phyloP scores from a whole-genome alignment of 1,284 basidiomycete species.

The Gomphus bonarii region DNA sequence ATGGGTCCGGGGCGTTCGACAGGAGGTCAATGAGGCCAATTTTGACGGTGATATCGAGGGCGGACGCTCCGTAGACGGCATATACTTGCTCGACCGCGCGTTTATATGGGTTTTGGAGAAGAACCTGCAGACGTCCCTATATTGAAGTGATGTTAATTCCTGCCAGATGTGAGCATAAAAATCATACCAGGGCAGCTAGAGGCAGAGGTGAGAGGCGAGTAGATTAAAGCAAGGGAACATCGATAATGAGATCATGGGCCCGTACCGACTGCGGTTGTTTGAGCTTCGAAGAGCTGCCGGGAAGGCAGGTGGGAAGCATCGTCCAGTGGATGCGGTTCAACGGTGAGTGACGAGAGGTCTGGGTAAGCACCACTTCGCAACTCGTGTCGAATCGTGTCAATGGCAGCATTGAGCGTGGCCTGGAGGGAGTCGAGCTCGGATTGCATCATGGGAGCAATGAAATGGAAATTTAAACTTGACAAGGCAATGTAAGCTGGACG shows the following conservation, averaged over 20 bases:
- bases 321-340: slow-evolving; percentile 18
- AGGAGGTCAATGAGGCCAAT: background rate
- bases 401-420: slow-evolving; percentile 16
- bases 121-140: background rate
- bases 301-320: slow-evolving; percentile 14
- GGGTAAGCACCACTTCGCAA: slow-evolving; percentile 6
- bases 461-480: too few relatives aligned
- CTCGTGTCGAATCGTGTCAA: slow-evolving; percentile 18
- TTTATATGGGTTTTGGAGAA: background rate
- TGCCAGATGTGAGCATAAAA: too few relatives aligned
- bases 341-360: background rate
- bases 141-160: too few relatives aligned
- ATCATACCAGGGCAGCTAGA: background rate
- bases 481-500: too few relatives aligned
- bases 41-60: background rate
- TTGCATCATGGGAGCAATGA: too few relatives aligned
- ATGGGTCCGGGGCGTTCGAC: background rate
- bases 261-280: slow-evolving; percentile 15
- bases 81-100: background rate
- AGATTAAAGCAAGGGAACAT: too few relatives aligned
- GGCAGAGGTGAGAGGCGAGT: background rate
- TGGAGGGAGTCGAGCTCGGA: slow-evolving; percentile 12
- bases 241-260: too few relatives aligned
- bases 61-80: background rate
- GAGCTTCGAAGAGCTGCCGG: slow-evolving; percentile 16